Evolutionary conservation across 148 eudicot species (phyloP), one percentile per base, ranked within the genome.

Genomic region (Rhododendron simsii): DNA sequence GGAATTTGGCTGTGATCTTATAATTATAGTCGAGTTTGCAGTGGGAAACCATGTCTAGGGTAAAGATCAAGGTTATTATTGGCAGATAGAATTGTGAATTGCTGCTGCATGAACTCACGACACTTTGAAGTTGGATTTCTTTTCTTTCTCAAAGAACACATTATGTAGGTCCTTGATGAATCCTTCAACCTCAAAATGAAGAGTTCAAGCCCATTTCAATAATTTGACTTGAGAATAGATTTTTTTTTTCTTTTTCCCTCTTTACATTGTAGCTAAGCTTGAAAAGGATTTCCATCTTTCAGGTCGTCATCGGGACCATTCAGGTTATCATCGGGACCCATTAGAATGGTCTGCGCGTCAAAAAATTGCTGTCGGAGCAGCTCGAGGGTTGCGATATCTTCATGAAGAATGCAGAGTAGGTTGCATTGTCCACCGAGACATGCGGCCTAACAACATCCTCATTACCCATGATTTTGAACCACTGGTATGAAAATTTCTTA

Each of bases 371-470:
- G 77, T 88, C 16, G 92, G 92, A 35, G 89, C 92, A 78, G 92
- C 92, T 78, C 90, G 92, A 57, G 92, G 92, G 59, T 84, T 90
- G 57, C 87, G 92, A 45, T 90, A 90, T 87, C 92, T 90, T 83
- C 92, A 90, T 50, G 92, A 90, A 87, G 92, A 90, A 82, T 90
- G 92, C 88, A 90, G 92, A 85, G 90, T 90, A 48, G 92, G 92
- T 48, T 90, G 92, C 86, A 88, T 90, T 45, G 90, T 90, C 20
- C 92, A 90, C 76, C 90, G 90, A 14, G 92, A 90, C 88, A 90
- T 90, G 92, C 87, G 92, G 74, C 92, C 92, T 41, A 90, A 90
- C 85, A 90, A 90, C 88, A 90, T 90, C 28, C 92, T 90, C 55
- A 77, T 90, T 50, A 90, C 92, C 85, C 92, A 90, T 88, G 92